Base-by-base conservation (phyloP, 2,329 filamentous ascomycete species). In the Apiospora arundinis region DNA sequence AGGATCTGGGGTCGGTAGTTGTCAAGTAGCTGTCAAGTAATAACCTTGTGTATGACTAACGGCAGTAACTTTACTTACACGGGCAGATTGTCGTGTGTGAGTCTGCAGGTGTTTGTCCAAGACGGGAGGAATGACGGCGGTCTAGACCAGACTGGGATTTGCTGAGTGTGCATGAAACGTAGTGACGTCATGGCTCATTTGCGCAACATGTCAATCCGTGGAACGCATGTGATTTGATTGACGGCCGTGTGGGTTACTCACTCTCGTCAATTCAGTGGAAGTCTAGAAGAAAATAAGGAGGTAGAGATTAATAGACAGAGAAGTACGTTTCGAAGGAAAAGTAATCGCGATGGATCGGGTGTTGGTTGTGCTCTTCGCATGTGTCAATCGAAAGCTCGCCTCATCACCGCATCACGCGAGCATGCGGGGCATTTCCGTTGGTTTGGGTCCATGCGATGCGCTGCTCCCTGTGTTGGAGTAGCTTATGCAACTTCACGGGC, bases 21-120 rank as follows among this genome's bases (percentile, higher is more conserved):
- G 56, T 37, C 52, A 60, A 60, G 28, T 9, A 37, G 42, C n/a
- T 44, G 14, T 12, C 5, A 3, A 46, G 45, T 18, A 46, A 11
- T 21, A 46, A 63, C 52, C 52, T 63, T 63, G 32, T n/a, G 52
- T 63, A 63, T 63, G 52, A 63, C 28, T 37, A 63, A 37, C 32
- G 2, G 23, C 48, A n/a, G 11, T 5, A 60, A 60, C 7, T 9
- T 21, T 12, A 63, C 56, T 63, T n/a, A 63, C 56, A 63, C 32
- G 18, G 32, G 32, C 56, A 40, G 21, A 5, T 63, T 40, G 56
- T 40, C 56, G 56, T 63, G 56, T 9, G 56, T n/a, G 32, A 63
- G 32, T 63, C 12, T 63, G 32, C 32, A 63, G 56, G 32, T 21
- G 21, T 40, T 63, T 28, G 56, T 63, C 56, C 56, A 63, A 7